Conservation (phyloP, 2,329 filamentous ascomycete species). For the Ophiocordyceps polyrhachis-furcata region DNA sequence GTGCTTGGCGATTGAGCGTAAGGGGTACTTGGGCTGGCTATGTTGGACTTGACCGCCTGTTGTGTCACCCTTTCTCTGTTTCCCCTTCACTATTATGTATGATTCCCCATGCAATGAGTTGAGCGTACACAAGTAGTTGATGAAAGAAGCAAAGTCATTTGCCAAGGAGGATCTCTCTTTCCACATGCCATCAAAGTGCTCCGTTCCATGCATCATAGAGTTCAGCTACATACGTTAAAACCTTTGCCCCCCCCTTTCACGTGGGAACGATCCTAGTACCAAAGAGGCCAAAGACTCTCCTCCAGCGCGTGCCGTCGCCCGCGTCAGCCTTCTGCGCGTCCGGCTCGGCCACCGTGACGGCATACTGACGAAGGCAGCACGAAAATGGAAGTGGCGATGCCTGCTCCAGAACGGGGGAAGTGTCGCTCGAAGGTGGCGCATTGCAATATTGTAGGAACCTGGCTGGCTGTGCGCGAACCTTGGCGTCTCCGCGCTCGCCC, state of each 20-base stretch:
- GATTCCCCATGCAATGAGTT: not conserved
- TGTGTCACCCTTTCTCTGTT: no score
- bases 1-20: conserved; percentile 24
- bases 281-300: conserved; percentile 45
- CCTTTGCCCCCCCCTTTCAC: not conserved
- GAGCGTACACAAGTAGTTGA: no score
- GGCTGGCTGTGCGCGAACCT: conserved; percentile 16
- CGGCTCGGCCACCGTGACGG: conserved; percentile 26
- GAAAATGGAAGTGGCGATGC: conserved; percentile 39
- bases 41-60: no score
- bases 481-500: conserved; percentile 67
- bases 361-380: conserved; percentile 57
- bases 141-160: no score
- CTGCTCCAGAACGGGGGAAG: conserved; percentile 9
- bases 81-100: not conserved
- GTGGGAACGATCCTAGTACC: conserved; percentile 34
- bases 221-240: no score
- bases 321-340: conserved; percentile 24
- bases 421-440: conserved; percentile 18
- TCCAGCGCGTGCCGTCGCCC: conserved; percentile 32
- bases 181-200: not conserved
- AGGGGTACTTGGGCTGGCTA: not conserved
- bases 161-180: not conserved
- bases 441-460: conserved; percentile 2
- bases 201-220: no score